Conservation (phyloP, 768 basidiomycete genomes). For the Russula vinacea region DNA sequence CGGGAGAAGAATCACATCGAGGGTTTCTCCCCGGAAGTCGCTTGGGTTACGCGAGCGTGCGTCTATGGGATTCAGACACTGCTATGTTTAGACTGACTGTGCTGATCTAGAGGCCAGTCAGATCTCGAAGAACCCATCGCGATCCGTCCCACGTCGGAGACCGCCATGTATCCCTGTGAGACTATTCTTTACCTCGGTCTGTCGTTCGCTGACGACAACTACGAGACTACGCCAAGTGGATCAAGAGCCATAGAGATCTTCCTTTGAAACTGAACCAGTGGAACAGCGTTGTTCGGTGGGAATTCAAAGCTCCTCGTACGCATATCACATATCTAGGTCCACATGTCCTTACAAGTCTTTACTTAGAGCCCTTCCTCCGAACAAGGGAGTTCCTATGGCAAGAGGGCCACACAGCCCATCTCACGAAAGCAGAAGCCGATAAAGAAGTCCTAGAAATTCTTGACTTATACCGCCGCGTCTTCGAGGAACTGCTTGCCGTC, state of each 20-base stretch:
- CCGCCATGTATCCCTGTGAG: slow-evolving; percentile 98
- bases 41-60: slow-evolving; percentile 98
- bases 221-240: slow-evolving; percentile 97
- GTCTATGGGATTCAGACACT: slow-evolving; percentile 36
- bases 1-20: slow-evolving; percentile 98
- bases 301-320: slow-evolving; percentile 97
- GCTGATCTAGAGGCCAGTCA: slow-evolving; percentile 65
- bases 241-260: slow-evolving; percentile 94
- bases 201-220: slow-evolving; percentile 7
- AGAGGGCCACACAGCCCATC: slow-evolving; percentile 95
- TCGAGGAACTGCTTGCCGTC: slow-evolving; percentile 95
- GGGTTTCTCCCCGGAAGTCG: slow-evolving; percentile 98
- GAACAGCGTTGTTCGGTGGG: slow-evolving; percentile 99
- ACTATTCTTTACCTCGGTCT: slow-evolving; percentile 17
- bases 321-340: slow-evolving; percentile 16
- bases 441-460: slow-evolving; percentile 90
- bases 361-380: slow-evolving; percentile 90
- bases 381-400: slow-evolving; percentile 99
- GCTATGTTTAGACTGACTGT: slow-evolving; percentile 1
- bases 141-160: slow-evolving; percentile 97
- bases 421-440: slow-evolving; percentile 87
- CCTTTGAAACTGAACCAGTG: slow-evolving; percentile 97
- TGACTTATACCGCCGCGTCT: slow-evolving; percentile 92
- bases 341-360: not conserved
- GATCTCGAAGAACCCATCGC: slow-evolving; percentile 97